A percentile compares a stretch with the other conserved stretches of the same genome.
Conservation (phyloP, 164 flowering plant genomes). For the Umbellularia californica region DNA sequence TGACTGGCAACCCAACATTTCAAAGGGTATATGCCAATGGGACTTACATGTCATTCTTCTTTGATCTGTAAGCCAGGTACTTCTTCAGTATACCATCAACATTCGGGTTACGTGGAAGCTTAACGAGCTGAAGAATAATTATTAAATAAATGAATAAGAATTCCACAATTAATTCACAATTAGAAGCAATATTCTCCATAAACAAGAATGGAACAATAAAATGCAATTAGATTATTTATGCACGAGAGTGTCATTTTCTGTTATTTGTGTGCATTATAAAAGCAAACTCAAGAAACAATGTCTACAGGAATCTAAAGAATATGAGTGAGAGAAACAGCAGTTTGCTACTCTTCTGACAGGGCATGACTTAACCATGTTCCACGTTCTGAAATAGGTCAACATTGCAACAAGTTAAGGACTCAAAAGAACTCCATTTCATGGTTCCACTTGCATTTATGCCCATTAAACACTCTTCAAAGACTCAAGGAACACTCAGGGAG, state of each 20-base stretch:
- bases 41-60: conserved; percentile 76
- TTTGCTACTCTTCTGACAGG: not conserved
- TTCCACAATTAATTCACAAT: not conserved
- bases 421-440: too few relatives aligned
- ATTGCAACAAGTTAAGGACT: too few relatives aligned
- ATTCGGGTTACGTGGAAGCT: conserved; percentile 76
- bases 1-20: not conserved
- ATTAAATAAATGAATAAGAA: not conserved
- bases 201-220: not conserved
- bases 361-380: not conserved
- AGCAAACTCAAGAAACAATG: not conserved
- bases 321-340: not conserved
- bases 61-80: conserved; percentile 61
- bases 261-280: not conserved
- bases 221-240: not conserved
- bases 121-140: conserved; percentile 58
- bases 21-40: conserved; percentile 2
- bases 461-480: too few relatives aligned
- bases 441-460: too few relatives aligned
- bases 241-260: not conserved
- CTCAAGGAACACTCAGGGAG: too few relatives aligned
- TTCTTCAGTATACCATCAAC: conserved; percentile 62
- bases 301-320: not conserved
- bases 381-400: not conserved
- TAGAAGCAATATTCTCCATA: not conserved